Base-by-base conservation (phyloP, 305 asterid genomes). In the Fraxinus platypoda region DNA sequence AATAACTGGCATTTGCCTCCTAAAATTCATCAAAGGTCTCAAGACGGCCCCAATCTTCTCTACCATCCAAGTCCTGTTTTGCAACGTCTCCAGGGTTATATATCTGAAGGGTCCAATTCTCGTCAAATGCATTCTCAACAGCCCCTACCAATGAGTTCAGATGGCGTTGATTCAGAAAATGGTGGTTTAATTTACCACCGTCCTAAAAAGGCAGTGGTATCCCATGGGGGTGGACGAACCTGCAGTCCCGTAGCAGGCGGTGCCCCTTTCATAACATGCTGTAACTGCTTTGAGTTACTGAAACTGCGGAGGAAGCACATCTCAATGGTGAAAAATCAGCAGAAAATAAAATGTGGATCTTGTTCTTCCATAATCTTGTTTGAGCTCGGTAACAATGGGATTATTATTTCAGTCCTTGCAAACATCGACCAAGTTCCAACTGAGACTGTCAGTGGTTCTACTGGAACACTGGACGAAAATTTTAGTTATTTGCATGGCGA, bases 241-340 rank as follows among this genome's bases (percentile, higher is more conserved):
- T 84, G 84, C 82, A 86, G 84, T 85, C 91, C 98, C 34, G 71
- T 95, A 54, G 92, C 94, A 38, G 98, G 98, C 37, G 98, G 98
- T 30, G 95, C 98, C 77, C 98, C 98, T 9, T 90, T 93, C 31
- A 79, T 93, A 80, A 86, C 94, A 25, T 95, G 98, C 88, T 87
- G 87, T 78, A 90, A 86, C 83, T 95, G 98, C 91, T 93, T 88
- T 75, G 97, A 91, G 93, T 43, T 92, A 75, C 88, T 95, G 87
- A 92, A 83, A 80, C 81, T 95, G 66, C 87, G 93, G 17, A 89
- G 83, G 83, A 92, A 88, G 84, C 87, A 83, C 82, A 80, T 89
- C 70, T 84, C 89, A 2, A 78, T 38, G 26, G 90, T 71, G 75
- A 89, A 91, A 87, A 85, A 21, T 15, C 85, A 75, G 49, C 87